Evolutionary conservation across 345 rosid genomes (phyloP), one percentile per base, ranked within the genome.

Genomic region (Fremontodendron californicum): DNA sequence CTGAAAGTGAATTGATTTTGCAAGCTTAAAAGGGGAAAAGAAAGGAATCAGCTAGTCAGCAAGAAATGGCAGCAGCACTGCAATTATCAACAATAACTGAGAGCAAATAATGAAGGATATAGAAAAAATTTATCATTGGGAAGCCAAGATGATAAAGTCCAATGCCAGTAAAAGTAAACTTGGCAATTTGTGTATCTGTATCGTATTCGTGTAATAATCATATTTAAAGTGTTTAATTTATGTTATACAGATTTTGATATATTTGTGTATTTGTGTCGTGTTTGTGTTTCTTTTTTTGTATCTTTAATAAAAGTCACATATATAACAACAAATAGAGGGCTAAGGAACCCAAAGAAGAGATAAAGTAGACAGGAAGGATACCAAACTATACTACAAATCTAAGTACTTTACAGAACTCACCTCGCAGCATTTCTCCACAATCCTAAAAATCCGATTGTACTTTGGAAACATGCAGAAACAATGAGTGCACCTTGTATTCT

Each of bases 111-210:
- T 18, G 6, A 33, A 60, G 69, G 35, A 18, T 49, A 23, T 25
- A 25, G 37, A 73, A 23, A 10, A n/a, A 52, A 31, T 77, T 77
- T 80, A 92, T 94, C 86, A 83, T 80, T 64, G 97, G 97, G 78
- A 92, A 90, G 61, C 90, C 93, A 35, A 92, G 86, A 52, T 88
- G 88, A 80, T 88, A 90, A 58, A 92, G 94, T 76, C 94, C 97
- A 3, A 90, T 84, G 13, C 94, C 97, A 4, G 88, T 63, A 60
- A 86, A n/a, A n/a, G n/a, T n/a, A n/a, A n/a, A n/a, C n/a, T n/a
- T n/a, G n/a, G n/a, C n/a, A n/a, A n/a, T n/a, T n/a, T n/a, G n/a
- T n/a, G n/a, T n/a, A n/a, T n/a, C n/a, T n/a, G n/a, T n/a, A n/a
- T n/a, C n/a, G n/a, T n/a, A n/a, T n/a, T n/a, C n/a, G n/a, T n/a